These are phyloP conservation scores for Begonia peltatifolia DNA, from an alignment of 306 rosid genomes.

Conservation along the genomic window DNA sequence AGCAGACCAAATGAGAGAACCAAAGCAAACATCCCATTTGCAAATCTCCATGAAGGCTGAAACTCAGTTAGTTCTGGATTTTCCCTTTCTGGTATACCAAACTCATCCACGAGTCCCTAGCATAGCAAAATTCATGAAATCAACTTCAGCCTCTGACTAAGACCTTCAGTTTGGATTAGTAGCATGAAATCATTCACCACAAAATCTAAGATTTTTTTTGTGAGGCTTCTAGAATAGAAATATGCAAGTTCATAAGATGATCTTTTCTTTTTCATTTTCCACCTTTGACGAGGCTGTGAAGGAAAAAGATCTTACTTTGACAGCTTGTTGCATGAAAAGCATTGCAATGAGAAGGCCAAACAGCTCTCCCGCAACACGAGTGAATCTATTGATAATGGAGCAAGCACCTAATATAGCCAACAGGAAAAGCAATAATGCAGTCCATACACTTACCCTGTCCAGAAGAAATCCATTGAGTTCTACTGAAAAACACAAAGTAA, in stretches of 20 bases:
- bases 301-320: constrained; percentile 28
- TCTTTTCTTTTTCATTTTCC: no score
- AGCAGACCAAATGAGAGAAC: constrained; percentile 67
- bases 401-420: constrained; percentile 74
- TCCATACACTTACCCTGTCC: constrained; percentile 73
- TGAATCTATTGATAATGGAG: constrained; percentile 67
- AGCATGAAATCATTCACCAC: no score
- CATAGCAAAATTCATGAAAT: not conserved
- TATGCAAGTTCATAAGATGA: no score
- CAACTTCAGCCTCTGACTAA: no score
- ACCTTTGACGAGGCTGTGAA: no score
- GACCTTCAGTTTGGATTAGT: no score
- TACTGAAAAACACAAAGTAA: no score
- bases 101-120: constrained; percentile 59
- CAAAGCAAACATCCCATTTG: constrained; percentile 78
- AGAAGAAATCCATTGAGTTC: constrained; percentile 1
- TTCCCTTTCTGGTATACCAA: constrained; percentile 47
- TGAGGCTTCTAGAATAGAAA: no score
- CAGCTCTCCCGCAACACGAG: constrained; percentile 69
- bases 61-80: constrained; percentile 33
- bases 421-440: constrained; percentile 51
- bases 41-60: constrained; percentile 75
- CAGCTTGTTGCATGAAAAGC: constrained; percentile 83
- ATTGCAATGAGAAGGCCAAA: constrained; percentile 76
- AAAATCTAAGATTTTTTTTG: no score